Evolutionary conservation across 2,329 filamentous ascomycete genomes (phyloP), one percentile per base, ranked within the genome.

Genomic region (Magnaporthales sp.): DNA sequence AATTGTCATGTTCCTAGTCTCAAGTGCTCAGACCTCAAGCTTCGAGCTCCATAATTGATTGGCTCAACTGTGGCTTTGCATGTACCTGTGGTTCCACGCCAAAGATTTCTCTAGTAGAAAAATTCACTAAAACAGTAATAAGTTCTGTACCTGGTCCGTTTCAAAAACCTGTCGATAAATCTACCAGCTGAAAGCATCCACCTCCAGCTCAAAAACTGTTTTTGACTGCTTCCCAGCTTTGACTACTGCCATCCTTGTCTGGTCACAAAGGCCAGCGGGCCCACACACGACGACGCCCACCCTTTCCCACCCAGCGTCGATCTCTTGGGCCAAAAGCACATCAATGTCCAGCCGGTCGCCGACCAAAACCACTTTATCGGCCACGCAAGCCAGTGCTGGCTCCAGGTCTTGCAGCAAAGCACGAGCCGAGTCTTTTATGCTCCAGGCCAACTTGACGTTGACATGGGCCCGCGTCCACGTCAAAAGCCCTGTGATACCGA

Each of bases 401-500:
- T 72, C 69, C 19, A 81, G 67, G 15, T 75, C 75, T 7, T 75
- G 66, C 27, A 66, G 68, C 19, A 77, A 66, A n/a, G 71, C 70
- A 7, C 66, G 63, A 1, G 70, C 72, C 0, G 66, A 60, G 15
- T 70, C 67, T 66, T 73, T 74, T 9, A 79, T 70, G 64, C 75
- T 76, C 76, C 77, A 81, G 62, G 46, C 73, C 0, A 81, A 71
- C 68, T 77, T 79, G 6, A 75, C 67, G 67, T 78, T 80, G 22
- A 67, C 62, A 66, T 79, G 78, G 54, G 64, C 64, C 19, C 66
- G 64, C 3, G 77, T 54, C 63, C 74, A 76, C 3, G 78, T 75
- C 0, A 83, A 68, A 15, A 81, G 62, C 2, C 74, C 79, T 0
- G 81, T 83, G 70, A 84, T 80, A 60, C 81, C 81, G 30, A 83